Conservation (phyloP, 768 basidiomycete species). For the Lentinula raphanica region DNA sequence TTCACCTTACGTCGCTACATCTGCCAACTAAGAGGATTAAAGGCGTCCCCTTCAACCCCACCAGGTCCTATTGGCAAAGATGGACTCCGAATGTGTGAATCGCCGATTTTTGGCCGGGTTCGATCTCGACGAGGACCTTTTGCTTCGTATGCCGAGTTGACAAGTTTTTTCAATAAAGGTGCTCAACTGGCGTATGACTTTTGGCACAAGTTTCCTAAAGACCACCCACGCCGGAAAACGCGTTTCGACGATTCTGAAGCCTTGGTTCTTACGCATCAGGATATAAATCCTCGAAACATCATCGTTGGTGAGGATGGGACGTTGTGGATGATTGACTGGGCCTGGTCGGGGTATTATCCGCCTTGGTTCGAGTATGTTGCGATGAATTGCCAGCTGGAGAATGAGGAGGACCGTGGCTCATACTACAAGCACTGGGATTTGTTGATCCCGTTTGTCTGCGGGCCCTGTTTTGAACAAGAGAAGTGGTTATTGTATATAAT, state of each 20-base stretch:
- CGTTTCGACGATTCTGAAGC: constrained; percentile 16
- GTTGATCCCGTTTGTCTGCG: background rate
- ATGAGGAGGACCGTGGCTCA: background rate
- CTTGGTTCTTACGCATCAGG: constrained; percentile 19
- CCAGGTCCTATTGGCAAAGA: constrained; percentile 12
- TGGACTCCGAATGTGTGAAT: constrained; percentile 9
- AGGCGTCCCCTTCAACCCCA: background rate
- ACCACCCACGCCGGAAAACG: constrained; percentile 5
- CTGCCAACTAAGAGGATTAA: constrained; percentile 11
- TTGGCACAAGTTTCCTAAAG: background rate
- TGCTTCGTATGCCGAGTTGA: constrained; percentile 12
- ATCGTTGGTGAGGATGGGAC: constrained; percentile 15
- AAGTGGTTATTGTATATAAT: no score
- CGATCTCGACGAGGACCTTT: constrained; percentile 9
- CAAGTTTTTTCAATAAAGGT: constrained; percentile 11
- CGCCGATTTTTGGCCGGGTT: constrained; percentile 8
- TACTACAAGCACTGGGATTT: background rate
- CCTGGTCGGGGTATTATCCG: constrained; percentile 17
- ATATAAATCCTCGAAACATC: constrained; percentile 16
- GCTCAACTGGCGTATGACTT: background rate
- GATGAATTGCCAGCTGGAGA: constrained; percentile 12
- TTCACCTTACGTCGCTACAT: constrained; percentile 18
- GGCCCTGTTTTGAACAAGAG: background rate
- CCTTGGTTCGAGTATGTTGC: constrained; percentile 3
- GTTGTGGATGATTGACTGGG: constrained; percentile 20